Percentiles rank a stretch among this genome's conserved stretches.
phyloP scores from a whole-genome alignment of 1,284 basidiomycete species.

The Puccinia horiana region DNA sequence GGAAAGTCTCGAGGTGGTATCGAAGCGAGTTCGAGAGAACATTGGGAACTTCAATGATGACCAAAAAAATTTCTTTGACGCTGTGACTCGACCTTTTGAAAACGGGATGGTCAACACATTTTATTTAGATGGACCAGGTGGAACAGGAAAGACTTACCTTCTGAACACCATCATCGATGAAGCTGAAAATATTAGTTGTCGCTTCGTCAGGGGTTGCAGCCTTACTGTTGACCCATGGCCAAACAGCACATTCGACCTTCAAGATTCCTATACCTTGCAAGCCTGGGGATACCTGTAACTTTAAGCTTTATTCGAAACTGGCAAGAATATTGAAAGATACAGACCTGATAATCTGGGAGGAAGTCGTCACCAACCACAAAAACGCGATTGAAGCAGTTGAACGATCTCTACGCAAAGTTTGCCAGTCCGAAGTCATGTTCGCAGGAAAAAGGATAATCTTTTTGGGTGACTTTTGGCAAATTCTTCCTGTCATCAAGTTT shows the following conservation, averaged over 20 bases:
- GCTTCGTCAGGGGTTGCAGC: slow-evolving; percentile 62
- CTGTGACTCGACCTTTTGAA: slow-evolving; percentile 50
- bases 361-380: slow-evolving; percentile 18
- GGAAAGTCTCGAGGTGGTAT: too few species aligned
- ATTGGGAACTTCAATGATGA: background rate
- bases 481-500: background rate
- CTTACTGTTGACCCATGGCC: slow-evolving; percentile 60
- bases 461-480: slow-evolving; percentile 12
- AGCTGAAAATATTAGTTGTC: slow-evolving; percentile 59
- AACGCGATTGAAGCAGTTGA: slow-evolving; percentile 34
- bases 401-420: background rate
- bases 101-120: background rate
- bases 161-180: slow-evolving; percentile 60
- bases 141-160: slow-evolving; percentile 64
- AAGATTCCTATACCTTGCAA: slow-evolving; percentile 59
- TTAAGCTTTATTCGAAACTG: too few species aligned
- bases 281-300: background rate
- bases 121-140: slow-evolving; percentile 64
- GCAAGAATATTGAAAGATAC: background rate
- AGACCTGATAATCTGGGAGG: slow-evolving; percentile 40
- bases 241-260: slow-evolving; percentile 62
- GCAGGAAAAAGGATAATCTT: slow-evolving; percentile 10
- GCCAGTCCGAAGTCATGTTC: background rate
- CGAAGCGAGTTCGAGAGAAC: slow-evolving; percentile 51
- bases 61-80: background rate